phyloP scores from a whole-genome alignment of 495 filamentous ascomycete species.

The Xylaria intraflava region DNA sequence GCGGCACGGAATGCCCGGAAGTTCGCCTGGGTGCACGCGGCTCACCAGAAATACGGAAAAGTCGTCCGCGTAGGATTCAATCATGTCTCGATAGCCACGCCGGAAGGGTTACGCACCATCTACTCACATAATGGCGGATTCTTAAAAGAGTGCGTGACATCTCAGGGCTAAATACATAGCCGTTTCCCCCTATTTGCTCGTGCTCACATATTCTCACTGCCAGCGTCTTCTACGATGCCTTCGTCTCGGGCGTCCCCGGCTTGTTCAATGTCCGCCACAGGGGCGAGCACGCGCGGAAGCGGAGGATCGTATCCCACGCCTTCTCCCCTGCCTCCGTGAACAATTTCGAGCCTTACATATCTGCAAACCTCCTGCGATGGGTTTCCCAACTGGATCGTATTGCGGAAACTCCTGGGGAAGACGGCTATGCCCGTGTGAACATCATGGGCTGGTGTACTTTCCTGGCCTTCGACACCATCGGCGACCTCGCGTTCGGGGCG shows the following conservation, averaged over 20 bases:
- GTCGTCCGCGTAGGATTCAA: conserved; percentile 54
- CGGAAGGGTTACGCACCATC: conserved; percentile 50
- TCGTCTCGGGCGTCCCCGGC: conserved; percentile 72
- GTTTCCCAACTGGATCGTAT: conserved; percentile 62
- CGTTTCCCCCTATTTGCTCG: background rate
- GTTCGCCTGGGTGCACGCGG: conserved; percentile 46
- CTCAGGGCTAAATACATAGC: too few relatives aligned
- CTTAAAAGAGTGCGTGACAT: conserved; percentile 49
- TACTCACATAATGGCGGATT: conserved; percentile 66
- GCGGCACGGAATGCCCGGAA: conserved; percentile 31
- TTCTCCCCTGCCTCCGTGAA: conserved; percentile 71
- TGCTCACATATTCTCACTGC: background rate
- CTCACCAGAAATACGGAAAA: conserved; percentile 59
- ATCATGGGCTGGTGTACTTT: conserved; percentile 85
- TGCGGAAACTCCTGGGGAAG: conserved; percentile 14
- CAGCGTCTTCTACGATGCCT: conserved; percentile 72
- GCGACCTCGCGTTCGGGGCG: conserved; percentile 53
- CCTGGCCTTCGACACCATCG: conserved; percentile 83
- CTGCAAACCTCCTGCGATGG: conserved; percentile 65
- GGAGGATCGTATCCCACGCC: conserved; percentile 77
- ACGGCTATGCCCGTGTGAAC: conserved; percentile 51
- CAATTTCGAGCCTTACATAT: conserved; percentile 83
- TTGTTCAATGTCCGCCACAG: conserved; percentile 82
- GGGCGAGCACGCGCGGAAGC: conserved; percentile 72
- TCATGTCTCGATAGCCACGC: conserved; percentile 49